Evolutionary conservation across 2,329 filamentous ascomycete genomes (phyloP), one percentile per base, ranked within the genome.

Genomic region (Alternaria ventricosa): DNA sequence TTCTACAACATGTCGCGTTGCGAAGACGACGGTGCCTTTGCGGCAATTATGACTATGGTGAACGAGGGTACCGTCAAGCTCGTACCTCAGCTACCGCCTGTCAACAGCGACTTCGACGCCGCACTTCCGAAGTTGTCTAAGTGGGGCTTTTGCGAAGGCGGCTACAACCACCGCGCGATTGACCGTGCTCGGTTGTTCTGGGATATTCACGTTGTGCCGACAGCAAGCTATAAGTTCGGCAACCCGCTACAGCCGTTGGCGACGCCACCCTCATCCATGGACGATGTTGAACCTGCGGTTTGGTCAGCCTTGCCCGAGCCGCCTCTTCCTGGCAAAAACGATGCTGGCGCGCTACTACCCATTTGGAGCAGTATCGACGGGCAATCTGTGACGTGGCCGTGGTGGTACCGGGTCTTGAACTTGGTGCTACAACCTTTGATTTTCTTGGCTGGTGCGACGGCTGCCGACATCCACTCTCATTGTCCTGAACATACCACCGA

Each of bases 341-440:
- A 76, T 50, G 30, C 61, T 20, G 82, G 83, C 11, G 85, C 87
- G 45, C 81, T 80, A 5, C 75, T 92, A 5, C 92, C 92, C 0
- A 85, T 92, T 56, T 94, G 92, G 92, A 86, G 88, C 56, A 89
- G 91, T 75, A 88, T 94, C 63, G 87, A 90, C 64, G 89, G 87
- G 8, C 81, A 85, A 6, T 71, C 87, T 1, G 85, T 92, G 63
- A 77, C 68, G 15, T 78, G 76, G n/a, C 79, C 82, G 0, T 85
- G 89, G 58, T 94, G 92, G 90, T 84, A 86, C 57, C 86, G 88
- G 66, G 84, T 90, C 11, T 76, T 93, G 5, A 85, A 87, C 5
- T 86, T 88, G 6, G 84, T 92, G 3, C 81, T 89, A 33, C 88
- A 92, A 64, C 82, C 87, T 28, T 78, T 92, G 33, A 88, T 89